phyloP scores from a whole-genome alignment of 2,329 filamentous ascomycete genomes.

The Emergomyces pasteurianus region DNA sequence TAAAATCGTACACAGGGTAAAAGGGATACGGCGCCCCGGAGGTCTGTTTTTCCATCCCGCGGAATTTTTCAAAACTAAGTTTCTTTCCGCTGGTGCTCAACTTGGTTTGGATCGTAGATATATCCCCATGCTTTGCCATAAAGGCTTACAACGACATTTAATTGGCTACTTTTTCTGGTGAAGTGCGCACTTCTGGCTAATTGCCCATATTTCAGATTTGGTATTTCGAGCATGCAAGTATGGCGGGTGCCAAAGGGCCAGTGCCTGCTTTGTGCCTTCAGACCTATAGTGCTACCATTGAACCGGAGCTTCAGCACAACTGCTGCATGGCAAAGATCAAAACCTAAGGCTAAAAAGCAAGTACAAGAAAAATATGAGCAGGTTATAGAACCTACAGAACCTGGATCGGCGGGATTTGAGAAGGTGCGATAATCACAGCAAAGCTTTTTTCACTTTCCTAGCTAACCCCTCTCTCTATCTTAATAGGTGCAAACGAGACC shows the following conservation, averaged over 20 bases:
- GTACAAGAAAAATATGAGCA: not conserved
- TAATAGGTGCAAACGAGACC: not conserved
- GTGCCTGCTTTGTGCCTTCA: slow-evolving; percentile 33
- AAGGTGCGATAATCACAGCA: not conserved
- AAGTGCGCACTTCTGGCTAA: not conserved
- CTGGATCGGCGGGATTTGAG: not conserved
- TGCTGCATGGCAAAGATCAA: slow-evolving; percentile 15
- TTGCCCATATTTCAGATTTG: not conserved
- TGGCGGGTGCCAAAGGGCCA: slow-evolving; percentile 23
- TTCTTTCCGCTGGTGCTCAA: not conserved
- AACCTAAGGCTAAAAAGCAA: slow-evolving; percentile 10
- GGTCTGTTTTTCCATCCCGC: not conserved
- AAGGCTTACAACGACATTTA: not conserved
- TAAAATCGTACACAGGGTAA: no score
- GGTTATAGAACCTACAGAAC: not conserved
- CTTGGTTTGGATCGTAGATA: no score
- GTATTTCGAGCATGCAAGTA: slow-evolving; percentile 27
- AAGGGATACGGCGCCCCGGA: not conserved
- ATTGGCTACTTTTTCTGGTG: not conserved
- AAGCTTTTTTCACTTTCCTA: not conserved
- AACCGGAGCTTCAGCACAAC: slow-evolving; percentile 23
- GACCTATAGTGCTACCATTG: slow-evolving; percentile 18
- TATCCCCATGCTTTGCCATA: not conserved
- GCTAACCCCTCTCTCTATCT: not conserved
- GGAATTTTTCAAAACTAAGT: not conserved